These are phyloP conservation scores for Epichloe glyceriae DNA, from an alignment of 2,329 filamentous ascomycete genomes.

Conservation along the genomic window DNA sequence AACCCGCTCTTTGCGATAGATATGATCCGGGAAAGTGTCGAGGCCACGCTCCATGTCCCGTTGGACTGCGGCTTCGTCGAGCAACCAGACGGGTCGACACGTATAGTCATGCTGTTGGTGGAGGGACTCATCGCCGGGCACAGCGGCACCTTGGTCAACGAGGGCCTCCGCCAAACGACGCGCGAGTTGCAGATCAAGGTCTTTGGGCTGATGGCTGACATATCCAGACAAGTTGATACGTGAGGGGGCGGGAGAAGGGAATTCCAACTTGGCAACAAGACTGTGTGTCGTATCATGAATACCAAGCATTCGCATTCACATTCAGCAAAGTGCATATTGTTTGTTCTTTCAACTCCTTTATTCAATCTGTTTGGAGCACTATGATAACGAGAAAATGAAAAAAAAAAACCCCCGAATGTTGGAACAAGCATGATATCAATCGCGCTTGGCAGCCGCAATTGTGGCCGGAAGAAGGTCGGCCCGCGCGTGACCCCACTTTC, in stretches of 20 bases:
- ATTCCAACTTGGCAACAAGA: too few species aligned
- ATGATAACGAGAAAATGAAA: too few species aligned
- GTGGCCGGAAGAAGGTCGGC: too few species aligned
- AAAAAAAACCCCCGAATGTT: too few species aligned
- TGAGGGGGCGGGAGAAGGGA: not conserved
- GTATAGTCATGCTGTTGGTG: not conserved
- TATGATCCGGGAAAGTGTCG: not conserved
- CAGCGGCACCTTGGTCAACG: not conserved
- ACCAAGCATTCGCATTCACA: too few species aligned
- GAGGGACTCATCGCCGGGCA: not conserved
- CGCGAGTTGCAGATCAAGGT: not conserved
- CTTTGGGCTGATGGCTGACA: not conserved
- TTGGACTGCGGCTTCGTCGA: slow-evolving; percentile 1
- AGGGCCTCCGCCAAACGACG: not conserved
- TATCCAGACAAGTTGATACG: not conserved
- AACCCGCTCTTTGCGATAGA: not conserved
- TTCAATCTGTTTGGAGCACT: too few species aligned
- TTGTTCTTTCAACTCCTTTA: too few species aligned
- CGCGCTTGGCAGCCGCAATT: too few species aligned
- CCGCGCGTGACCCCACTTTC: too few species aligned
- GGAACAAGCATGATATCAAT: too few species aligned
- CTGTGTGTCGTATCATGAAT: too few species aligned
- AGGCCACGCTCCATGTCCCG: slow-evolving; percentile 1
- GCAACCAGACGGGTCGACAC: not conserved
- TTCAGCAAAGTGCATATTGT: too few species aligned